Evolutionary conservation across 73 alveolate species (phyloP).

Genomic region (Tetrahymena borealis): DNA sequence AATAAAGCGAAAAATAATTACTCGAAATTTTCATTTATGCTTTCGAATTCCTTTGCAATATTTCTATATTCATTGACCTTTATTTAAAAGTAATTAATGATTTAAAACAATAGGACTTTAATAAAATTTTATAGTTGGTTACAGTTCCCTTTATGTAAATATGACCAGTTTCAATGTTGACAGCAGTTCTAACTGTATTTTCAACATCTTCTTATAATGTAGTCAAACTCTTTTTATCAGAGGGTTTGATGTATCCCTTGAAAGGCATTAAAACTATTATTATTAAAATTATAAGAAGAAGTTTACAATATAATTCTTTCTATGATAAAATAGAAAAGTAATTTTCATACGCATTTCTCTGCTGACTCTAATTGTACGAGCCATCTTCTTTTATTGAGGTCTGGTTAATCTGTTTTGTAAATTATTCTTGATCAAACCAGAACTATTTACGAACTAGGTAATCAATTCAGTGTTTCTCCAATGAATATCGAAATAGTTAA

Average conservation of each 20-base stretch:
- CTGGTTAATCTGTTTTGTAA: constrained; percentile 49
- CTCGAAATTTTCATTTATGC: neutral
- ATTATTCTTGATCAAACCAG: constrained; percentile 54
- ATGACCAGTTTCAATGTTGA: constrained; percentile 24
- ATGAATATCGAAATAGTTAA: constrained; percentile 51
- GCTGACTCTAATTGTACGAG: constrained; percentile 39
- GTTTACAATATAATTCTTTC: neutral
- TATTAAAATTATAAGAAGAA: neutral
- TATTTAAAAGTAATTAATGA: neutral
- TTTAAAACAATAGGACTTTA: too few species aligned
- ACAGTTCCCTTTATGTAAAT: constrained; percentile 1
- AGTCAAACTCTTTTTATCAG: constrained; percentile 28
- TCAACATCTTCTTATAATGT: constrained; percentile 21
- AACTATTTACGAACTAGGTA: constrained; percentile 52
- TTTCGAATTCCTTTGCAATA: neutral
- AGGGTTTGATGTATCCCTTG: constrained; percentile 10
- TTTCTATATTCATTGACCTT: neutral
- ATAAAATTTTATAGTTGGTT: neutral
- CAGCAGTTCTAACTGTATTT: constrained; percentile 15
- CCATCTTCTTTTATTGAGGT: constrained; percentile 36
- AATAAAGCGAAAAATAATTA: neutral
- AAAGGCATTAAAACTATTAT: constrained; percentile 16
- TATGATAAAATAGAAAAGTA: too few species aligned
- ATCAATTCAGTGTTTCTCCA: constrained; percentile 69
- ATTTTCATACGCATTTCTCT: constrained; percentile 39